Conservation (phyloP, 352 stramenopile genomes). For the Globisporangium spinosum region DNA sequence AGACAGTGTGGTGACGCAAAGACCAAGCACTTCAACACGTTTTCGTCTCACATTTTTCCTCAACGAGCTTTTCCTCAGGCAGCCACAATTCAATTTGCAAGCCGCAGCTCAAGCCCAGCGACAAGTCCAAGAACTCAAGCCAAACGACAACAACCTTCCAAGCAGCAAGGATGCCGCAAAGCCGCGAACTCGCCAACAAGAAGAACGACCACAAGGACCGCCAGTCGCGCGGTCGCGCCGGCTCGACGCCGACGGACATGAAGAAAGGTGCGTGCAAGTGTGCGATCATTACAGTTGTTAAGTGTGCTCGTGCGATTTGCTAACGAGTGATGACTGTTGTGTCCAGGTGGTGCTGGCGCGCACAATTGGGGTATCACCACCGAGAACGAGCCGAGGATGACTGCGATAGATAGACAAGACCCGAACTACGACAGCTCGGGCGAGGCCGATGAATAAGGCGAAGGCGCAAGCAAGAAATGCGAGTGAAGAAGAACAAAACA, state of each 20-base stretch:
- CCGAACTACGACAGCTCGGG: slow-evolving; percentile 76
- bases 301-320: neutral
- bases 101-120: slow-evolving; percentile 1
- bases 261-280: slow-evolving; percentile 12
- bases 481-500: neutral
- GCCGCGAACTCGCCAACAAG: slow-evolving; percentile 78
- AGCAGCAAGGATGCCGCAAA: slow-evolving; percentile 66
- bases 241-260: slow-evolving; percentile 13
- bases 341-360: slow-evolving; percentile 63
- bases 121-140: neutral
- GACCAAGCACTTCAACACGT: neutral
- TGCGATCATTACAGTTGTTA: neutral
- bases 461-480: neutral
- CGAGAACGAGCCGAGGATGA: slow-evolving; percentile 33
- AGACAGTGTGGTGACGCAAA: neutral
- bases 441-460: slow-evolving; percentile 27
- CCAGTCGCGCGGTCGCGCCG: slow-evolving; percentile 54
- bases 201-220: slow-evolving; percentile 86
- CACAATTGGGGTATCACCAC: slow-evolving; percentile 78
- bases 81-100: slow-evolving; percentile 13
- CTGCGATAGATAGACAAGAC: slow-evolving; percentile 60
- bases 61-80: neutral
- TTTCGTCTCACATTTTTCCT: neutral
- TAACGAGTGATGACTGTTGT: neutral
- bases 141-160: neutral